Conservation (phyloP, 768 basidiomycete genomes). For the Daedaleopsis nitida region DNA sequence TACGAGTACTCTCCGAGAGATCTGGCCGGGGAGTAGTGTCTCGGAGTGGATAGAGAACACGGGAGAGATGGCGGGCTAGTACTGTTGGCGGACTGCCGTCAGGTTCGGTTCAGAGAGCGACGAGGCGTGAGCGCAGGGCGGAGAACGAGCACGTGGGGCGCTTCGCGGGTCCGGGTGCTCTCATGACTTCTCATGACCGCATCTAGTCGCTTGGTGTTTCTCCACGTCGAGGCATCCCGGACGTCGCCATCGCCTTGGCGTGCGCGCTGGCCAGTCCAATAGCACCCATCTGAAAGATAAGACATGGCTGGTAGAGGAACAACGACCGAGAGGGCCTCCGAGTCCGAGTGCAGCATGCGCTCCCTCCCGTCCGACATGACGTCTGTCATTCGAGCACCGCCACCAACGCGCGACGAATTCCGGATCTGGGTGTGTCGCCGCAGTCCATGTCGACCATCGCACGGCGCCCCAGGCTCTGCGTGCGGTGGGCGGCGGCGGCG, state of each 20-base stretch:
- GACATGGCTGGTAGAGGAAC: not conserved
- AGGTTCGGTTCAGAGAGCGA: no score
- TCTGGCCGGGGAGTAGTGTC: no score
- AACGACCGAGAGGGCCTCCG: not conserved
- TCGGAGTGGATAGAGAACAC: no score
- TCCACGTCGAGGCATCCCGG: not conserved
- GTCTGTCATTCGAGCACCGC: slow-evolving; percentile 4
- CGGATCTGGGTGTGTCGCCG: not conserved
- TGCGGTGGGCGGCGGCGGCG: no score
- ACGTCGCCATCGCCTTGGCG: not conserved
- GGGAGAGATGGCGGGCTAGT: no score
- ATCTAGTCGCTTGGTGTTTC: not conserved
- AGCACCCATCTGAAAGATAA: not conserved
- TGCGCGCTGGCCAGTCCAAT: not conserved
- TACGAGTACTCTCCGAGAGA: no score
- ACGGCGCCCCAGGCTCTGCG: not conserved
- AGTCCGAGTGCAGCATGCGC: not conserved
- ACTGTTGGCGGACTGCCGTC: no score
- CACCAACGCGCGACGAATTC: slow-evolving; percentile 8
- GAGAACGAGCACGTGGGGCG: not conserved
- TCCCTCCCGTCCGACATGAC: no score
- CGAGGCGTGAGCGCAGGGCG: not conserved
- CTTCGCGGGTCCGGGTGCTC: no score
- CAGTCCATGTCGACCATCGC: not conserved
- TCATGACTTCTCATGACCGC: no score